Evolutionary conservation across 345 rosid genomes (phyloP).

Genomic region (Gossypium stocksii): DNA sequence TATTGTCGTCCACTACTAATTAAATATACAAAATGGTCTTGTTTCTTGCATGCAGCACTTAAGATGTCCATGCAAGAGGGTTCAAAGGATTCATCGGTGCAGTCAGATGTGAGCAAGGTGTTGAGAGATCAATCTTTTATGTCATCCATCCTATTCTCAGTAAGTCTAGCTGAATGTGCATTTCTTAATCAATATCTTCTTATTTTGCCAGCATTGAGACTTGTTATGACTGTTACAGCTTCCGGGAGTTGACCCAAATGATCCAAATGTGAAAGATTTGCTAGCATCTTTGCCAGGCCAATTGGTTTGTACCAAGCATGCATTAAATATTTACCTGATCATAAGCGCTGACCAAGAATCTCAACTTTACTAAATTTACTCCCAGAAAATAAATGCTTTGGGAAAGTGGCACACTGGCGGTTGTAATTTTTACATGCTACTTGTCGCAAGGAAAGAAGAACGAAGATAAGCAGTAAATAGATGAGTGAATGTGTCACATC

Average conservation of each 20-base stretch:
- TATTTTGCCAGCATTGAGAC: background rate
- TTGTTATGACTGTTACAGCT: slow-evolving; percentile 38
- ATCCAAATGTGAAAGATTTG: slow-evolving; percentile 64
- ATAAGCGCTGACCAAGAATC: no score
- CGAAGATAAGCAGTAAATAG: slow-evolving; percentile 35
- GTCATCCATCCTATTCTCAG: slow-evolving; percentile 70
- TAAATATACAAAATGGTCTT: background rate
- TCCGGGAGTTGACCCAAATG: slow-evolving; percentile 84
- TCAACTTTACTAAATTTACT: no score
- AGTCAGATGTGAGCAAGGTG: slow-evolving; percentile 39
- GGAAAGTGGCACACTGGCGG: background rate
- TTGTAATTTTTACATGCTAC: background rate
- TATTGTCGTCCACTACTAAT: background rate
- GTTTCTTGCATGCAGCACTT: slow-evolving; percentile 50
- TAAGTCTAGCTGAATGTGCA: slow-evolving; percentile 27
- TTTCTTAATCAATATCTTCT: background rate
- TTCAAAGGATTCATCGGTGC: slow-evolving; percentile 31
- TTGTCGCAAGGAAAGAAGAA: slow-evolving; percentile 40
- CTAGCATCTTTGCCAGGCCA: slow-evolving; percentile 64
- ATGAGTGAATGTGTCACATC: slow-evolving; percentile 27
- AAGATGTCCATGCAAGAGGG: slow-evolving; percentile 60
- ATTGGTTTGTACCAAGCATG: background rate
- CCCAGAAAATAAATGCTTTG: background rate
- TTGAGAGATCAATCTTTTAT: slow-evolving; percentile 73
- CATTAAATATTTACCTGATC: background rate